Conservation (phyloP, 78 protist species). For the Isochrysis galbana region DNA sequence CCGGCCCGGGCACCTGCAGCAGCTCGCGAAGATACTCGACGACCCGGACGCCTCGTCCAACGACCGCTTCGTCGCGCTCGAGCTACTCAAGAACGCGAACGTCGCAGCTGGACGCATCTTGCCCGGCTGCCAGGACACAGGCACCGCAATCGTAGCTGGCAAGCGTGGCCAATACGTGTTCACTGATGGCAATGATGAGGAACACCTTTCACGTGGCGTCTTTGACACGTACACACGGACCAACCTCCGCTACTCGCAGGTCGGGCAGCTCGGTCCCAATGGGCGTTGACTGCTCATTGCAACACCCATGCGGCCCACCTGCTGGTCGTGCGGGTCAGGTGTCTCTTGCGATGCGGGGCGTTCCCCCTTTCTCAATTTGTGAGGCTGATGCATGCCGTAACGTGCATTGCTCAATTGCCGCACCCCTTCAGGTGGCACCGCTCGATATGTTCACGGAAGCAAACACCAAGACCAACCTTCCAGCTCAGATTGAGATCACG, state of each 20-base stretch:
- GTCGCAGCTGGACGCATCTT: slow-evolving; percentile 37
- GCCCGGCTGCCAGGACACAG: slow-evolving; percentile 81
- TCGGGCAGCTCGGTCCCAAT: not conserved
- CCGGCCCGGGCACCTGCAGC: slow-evolving; percentile 52
- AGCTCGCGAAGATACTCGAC: slow-evolving; percentile 61
- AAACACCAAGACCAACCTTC: slow-evolving; percentile 85
- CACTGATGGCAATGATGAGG: slow-evolving; percentile 80
- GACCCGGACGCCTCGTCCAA: slow-evolving; percentile 79
- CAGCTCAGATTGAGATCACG: slow-evolving; percentile 81
- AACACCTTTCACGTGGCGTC: slow-evolving; percentile 69
- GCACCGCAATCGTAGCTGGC: slow-evolving; percentile 74
- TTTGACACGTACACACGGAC: slow-evolving; percentile 73
- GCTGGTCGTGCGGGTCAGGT: too few species aligned
- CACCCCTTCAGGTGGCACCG: too few species aligned
- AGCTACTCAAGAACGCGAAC: slow-evolving; percentile 81
- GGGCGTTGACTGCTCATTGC: not conserved
- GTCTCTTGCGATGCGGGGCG: too few species aligned
- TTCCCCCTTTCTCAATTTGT: too few species aligned
- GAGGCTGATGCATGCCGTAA: not conserved
- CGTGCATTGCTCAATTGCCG: slow-evolving; percentile 36
- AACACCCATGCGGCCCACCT: too few species aligned
- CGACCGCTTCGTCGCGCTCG: slow-evolving; percentile 82
- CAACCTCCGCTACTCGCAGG: slow-evolving; percentile 85
- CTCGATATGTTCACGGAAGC: slow-evolving; percentile 74
- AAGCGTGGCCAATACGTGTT: slow-evolving; percentile 70